Conservation (phyloP, 495 filamentous ascomycete species). For the Podospora tetraspora region DNA sequence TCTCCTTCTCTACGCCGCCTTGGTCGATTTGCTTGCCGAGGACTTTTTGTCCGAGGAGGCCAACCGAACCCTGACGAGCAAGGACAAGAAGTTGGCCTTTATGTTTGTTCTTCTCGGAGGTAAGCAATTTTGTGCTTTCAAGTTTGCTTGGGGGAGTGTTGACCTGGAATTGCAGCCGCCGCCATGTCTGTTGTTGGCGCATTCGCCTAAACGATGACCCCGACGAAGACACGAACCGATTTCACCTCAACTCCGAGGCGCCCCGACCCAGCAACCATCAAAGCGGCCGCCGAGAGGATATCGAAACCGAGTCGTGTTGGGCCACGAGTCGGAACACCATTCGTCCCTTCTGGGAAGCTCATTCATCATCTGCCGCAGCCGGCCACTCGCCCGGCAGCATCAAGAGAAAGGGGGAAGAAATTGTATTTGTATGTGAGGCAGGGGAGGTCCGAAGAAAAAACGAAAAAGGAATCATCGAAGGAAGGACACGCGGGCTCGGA, state of each 20-base stretch:
- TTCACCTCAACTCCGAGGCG: background rate
- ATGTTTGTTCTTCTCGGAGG: slow-evolving; percentile 39
- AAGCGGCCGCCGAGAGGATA: background rate
- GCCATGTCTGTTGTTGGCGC: slow-evolving; percentile 63
- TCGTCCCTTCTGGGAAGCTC: background rate
- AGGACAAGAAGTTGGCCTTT: slow-evolving; percentile 40
- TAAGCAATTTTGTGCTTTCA: slow-evolving; percentile 17
- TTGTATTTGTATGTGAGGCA: slow-evolving; percentile 6
- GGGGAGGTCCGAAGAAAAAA: slow-evolving; percentile 1
- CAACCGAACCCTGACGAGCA: slow-evolving; percentile 37
- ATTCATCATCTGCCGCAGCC: background rate
- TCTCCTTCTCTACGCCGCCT: slow-evolving; percentile 55
- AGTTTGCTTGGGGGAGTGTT: slow-evolving; percentile 9
- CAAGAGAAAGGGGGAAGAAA: background rate
- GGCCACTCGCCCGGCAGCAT: background rate
- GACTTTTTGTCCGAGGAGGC: slow-evolving; percentile 60
- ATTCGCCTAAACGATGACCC: slow-evolving; percentile 32
- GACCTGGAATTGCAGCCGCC: slow-evolving; percentile 17
- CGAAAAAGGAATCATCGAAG: slow-evolving; percentile 4
- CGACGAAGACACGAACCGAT: background rate
- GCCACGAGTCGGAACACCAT: background rate
- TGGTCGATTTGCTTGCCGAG: slow-evolving; percentile 59
- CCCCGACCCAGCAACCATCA: background rate
- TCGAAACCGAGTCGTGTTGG: background rate
- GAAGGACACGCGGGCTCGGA: background rate